Evolutionary conservation across 176 grass and related monocot genomes (phyloP), one percentile per base, ranked within the genome.

Genomic region (Tuctoria greenei): DNA sequence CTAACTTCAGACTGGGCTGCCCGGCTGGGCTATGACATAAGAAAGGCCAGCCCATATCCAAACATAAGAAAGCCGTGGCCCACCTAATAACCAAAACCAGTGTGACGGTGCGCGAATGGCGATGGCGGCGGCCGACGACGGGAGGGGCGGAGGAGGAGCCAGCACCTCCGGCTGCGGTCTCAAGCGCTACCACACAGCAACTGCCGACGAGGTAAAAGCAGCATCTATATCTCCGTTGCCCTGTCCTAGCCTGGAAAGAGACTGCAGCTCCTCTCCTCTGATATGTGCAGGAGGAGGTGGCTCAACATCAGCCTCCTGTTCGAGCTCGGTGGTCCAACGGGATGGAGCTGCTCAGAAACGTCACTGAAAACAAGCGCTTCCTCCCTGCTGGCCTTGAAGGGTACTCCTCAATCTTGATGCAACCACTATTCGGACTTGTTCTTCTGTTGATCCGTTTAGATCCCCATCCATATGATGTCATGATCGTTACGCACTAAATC

Each of bases 311-410:
- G 4, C 26, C 24, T 55, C 40, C 7, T 1, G 51, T 0, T 1
- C 47, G 49, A 41, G 52, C 39, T 69, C 4, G 16, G 7, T 24
- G 61, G 35, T 60, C 70, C 20, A 73, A 75, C 23, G 85, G 79
- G 6, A 78, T 61, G 67, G 73, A 82, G 39, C 41, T 87, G 60
- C 79, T 87, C 67, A 34, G 59, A 52, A 73, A 82, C 1, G 67
- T 35, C 18, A 56, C 73, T 5, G 79, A 82, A 77, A 66, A 37
- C n/a, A 82, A 78, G 10, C 59, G 40, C 40, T 58, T 87, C 60
- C 67, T 87, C 18, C 79, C 85, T 49, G 72, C 50, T 55, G 85
- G 85, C 14, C 49, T 82, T 61, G 40, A 87, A 77, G 59, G 85
- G 85, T 87, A 82, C 42, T 68, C 34, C 63, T 61, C 55, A 75